Conservation (phyloP, 1,139 yeast genomes). For the Kodamaea derodonti region DNA sequence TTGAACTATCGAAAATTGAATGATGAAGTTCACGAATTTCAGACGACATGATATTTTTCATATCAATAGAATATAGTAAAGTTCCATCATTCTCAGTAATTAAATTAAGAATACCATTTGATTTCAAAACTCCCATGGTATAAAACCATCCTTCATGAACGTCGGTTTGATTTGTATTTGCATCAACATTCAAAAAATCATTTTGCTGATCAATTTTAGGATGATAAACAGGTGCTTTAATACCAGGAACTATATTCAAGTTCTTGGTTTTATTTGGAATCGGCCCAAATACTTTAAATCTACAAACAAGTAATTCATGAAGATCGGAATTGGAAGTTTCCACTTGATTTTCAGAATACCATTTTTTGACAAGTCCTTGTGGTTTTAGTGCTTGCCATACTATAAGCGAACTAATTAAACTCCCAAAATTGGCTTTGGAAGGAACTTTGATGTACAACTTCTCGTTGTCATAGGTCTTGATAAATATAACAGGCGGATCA, state of each 20-base stretch:
- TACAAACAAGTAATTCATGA: slow-evolving; percentile 54
- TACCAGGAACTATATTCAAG: slow-evolving; percentile 37
- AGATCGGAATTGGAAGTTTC: slow-evolving; percentile 21
- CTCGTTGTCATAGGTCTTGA: slow-evolving; percentile 45
- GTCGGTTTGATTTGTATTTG: slow-evolving; percentile 12
- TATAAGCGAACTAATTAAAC: slow-evolving; percentile 47
- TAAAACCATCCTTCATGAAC: slow-evolving; percentile 66
- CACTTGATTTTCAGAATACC: slow-evolving; percentile 46
- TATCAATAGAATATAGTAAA: slow-evolving; percentile 57
- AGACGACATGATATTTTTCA: slow-evolving; percentile 53
- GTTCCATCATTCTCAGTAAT: slow-evolving; percentile 66
- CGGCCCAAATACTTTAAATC: slow-evolving; percentile 64
- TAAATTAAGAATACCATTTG: slow-evolving; percentile 63
- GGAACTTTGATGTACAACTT: slow-evolving; percentile 45
- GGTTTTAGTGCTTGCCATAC: slow-evolving; percentile 66
- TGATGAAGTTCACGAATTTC: slow-evolving; percentile 68
- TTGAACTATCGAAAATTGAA: slow-evolving; percentile 59
- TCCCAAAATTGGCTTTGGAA: slow-evolving; percentile 43
- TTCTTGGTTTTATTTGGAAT: slow-evolving; percentile 43
- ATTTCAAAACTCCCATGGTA: slow-evolving; percentile 68
- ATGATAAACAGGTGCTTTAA: slow-evolving; percentile 41
- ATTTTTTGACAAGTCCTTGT: slow-evolving; percentile 55
- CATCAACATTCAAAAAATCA: slow-evolving; percentile 7
- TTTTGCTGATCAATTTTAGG: slow-evolving; percentile 16
- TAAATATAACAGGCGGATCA: slow-evolving; percentile 43